These are phyloP conservation scores for Hydnum rufescens DNA, from an alignment of 768 basidiomycete genomes.

Conservation along the genomic window DNA sequence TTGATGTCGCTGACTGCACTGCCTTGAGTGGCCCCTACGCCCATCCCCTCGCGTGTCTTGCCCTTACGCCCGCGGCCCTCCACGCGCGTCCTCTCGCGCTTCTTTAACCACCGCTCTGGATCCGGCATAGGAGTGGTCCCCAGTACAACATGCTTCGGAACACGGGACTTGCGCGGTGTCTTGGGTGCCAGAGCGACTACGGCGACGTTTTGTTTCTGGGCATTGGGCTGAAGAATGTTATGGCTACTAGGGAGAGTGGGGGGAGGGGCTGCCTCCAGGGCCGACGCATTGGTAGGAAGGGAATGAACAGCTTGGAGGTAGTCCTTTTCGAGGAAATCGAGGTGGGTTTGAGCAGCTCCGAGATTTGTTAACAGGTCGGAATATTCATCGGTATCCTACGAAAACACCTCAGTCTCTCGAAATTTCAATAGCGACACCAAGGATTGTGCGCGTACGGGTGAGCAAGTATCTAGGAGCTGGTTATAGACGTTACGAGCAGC, in stretches of 20 bases:
- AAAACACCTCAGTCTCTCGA: too few species aligned
- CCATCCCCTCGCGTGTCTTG: slow-evolving; percentile 13
- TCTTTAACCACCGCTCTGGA: slow-evolving; percentile 79
- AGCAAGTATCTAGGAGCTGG: slow-evolving; percentile 56
- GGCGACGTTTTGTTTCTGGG: slow-evolving; percentile 4
- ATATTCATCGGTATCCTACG: slow-evolving; percentile 68
- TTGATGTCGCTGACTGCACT: too few species aligned
- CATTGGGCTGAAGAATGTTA: slow-evolving; percentile 15
- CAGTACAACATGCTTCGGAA: slow-evolving; percentile 55
- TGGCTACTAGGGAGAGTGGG: slow-evolving; percentile 14
- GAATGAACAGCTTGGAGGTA: slow-evolving; percentile 44
- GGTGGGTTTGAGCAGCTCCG: slow-evolving; percentile 57
- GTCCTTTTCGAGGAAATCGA: slow-evolving; percentile 61
- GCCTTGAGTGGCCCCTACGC: slow-evolving; percentile 9
- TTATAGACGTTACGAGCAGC: slow-evolving; percentile 59
- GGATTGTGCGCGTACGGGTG: slow-evolving; percentile 35
- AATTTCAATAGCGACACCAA: not conserved
- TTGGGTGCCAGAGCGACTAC: slow-evolving; percentile 18
- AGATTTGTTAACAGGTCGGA: slow-evolving; percentile 76
- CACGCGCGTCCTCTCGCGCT: slow-evolving; percentile 18
- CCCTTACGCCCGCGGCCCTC: slow-evolving; percentile 10
- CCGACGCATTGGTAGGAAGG: slow-evolving; percentile 25
- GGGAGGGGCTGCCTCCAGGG: slow-evolving; percentile 35
- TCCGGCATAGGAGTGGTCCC: slow-evolving; percentile 70
- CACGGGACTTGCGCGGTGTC: slow-evolving; percentile 27